Evolutionary conservation across 345 rosid species (phyloP).

Genomic region (Carallia brachiata): DNA sequence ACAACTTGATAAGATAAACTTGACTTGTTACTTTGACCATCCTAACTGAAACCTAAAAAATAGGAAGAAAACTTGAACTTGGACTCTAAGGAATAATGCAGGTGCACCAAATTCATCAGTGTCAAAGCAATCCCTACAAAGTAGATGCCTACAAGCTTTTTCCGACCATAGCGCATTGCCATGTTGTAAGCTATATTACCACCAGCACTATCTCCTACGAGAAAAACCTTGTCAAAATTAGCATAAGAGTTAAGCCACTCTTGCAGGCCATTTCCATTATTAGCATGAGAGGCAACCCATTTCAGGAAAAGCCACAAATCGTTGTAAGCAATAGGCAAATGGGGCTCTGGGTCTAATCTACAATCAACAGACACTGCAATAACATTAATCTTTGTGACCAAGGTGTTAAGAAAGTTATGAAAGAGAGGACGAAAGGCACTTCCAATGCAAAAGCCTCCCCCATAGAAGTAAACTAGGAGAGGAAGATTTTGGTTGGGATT

Average conservation of each 20-base stretch:
- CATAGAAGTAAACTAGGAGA: conserved; percentile 30
- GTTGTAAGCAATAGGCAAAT: not conserved
- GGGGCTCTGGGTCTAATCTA: conserved; percentile 9
- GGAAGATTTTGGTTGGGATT: conserved; percentile 9
- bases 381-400: not conserved
- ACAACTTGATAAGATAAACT: too few species aligned
- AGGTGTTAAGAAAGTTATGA: not conserved
- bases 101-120: not conserved
- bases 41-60: too few species aligned
- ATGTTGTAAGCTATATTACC: conserved; percentile 10
- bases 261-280: not conserved
- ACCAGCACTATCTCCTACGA: conserved; percentile 15
- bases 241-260: not conserved
- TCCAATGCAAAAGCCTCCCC: conserved; percentile 45
- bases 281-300: conserved; percentile 13
- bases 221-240: conserved; percentile 2
- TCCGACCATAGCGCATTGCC: conserved; percentile 5
- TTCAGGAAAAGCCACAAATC: conserved; percentile 3
- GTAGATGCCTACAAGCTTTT: not conserved
- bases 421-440: conserved; percentile 11
- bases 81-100: conserved; percentile 34
- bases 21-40: too few species aligned
- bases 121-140: conserved; percentile 5
- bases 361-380: conserved; percentile 1
- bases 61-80: not conserved